Evolutionary conservation across 306 rosid genomes (phyloP).

Genomic region (Ormosia emarginata): DNA sequence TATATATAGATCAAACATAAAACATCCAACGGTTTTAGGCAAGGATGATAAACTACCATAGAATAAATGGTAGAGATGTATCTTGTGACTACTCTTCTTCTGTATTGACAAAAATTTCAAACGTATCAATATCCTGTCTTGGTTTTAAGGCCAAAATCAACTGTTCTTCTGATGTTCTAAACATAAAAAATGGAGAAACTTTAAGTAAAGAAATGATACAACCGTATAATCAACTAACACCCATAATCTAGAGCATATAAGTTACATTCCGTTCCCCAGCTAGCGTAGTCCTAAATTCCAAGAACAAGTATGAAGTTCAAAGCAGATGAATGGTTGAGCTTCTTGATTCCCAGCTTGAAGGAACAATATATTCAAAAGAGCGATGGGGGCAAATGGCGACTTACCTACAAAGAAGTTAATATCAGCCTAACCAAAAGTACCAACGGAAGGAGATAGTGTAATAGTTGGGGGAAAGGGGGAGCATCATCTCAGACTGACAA

Average conservation of each 20-base stretch:
- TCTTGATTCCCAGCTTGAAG: constrained; percentile 7
- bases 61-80: neutral
- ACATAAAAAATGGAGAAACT: neutral
- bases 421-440: neutral
- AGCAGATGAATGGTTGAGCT: constrained; percentile 4
- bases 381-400: neutral
- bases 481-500: neutral
- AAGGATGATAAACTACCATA: neutral
- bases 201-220: neutral
- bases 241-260: constrained; percentile 19
- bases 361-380: neutral
- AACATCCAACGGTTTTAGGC: neutral
- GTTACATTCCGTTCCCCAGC: constrained; percentile 5
- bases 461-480: neutral
- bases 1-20: neutral
- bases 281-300: constrained; percentile 1
- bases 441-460: neutral
- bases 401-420: constrained; percentile 12
- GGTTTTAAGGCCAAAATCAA: constrained; percentile 2
- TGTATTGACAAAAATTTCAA: neutral
- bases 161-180: neutral
- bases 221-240: neutral
- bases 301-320: neutral
- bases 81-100: neutral
- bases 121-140: neutral